Conservation (phyloP, 2,329 filamentous ascomycete species). For the Penicillium rolfsii region DNA sequence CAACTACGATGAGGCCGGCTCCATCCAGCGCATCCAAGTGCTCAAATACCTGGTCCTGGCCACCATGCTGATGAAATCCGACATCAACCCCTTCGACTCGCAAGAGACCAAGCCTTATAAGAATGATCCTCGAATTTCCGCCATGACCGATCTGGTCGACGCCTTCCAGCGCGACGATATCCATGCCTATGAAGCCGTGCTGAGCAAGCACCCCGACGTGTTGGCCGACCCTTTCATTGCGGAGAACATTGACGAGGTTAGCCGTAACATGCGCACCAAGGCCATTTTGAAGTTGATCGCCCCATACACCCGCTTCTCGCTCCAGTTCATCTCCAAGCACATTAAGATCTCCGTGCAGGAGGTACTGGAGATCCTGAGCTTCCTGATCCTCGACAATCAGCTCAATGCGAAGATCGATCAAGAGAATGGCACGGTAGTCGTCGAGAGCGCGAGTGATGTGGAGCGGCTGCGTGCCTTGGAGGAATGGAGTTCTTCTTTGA, state of each 20-base stretch:
- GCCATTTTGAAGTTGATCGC: conserved; percentile 90
- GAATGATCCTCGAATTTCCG: conserved; percentile 89
- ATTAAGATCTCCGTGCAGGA: conserved; percentile 84
- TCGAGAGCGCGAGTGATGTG: conserved; percentile 72
- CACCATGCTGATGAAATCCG: conserved; percentile 97
- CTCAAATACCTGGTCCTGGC: conserved; percentile 95
- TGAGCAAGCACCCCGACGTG: conserved; percentile 85
- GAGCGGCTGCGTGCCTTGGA: conserved; percentile 71
- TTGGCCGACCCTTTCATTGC: conserved; percentile 93
- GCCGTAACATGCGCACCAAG: conserved; percentile 96
- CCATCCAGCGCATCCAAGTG: conserved; percentile 92
- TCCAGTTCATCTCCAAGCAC: conserved; percentile 83
- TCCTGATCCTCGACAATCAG: conserved; percentile 87
- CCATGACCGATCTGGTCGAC: conserved; percentile 96
- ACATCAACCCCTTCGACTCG: conserved; percentile 98
- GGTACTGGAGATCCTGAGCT: conserved; percentile 93
- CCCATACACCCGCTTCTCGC: conserved; percentile 89
- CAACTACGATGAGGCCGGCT: conserved; percentile 98
- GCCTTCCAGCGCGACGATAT: conserved; percentile 96
- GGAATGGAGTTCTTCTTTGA: conserved; percentile 72
- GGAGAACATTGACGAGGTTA: conserved; percentile 98
- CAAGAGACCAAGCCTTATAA: conserved; percentile 99
- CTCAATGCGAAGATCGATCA: conserved; percentile 89
- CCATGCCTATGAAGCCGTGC: conserved; percentile 82
- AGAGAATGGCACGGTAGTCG: conserved; percentile 78